Percentiles rank a stretch among this genome's conserved stretches.
Evolutionary conservation across 129 eudicot species (phyloP).

Genomic region (Lactuca sativa): DNA sequence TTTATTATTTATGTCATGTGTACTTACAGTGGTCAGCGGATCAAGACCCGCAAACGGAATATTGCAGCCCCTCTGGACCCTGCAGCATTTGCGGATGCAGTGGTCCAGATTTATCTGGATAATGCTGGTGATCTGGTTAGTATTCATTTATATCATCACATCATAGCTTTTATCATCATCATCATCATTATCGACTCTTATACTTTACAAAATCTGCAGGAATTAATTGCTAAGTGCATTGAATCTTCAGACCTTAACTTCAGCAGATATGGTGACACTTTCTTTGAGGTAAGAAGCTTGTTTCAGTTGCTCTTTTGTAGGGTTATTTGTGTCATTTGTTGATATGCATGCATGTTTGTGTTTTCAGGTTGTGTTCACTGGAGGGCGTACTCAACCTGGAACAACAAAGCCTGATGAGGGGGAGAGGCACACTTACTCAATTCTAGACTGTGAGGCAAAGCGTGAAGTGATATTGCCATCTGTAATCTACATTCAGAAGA

Average conservation of each 20-base stretch:
- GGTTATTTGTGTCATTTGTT: neutral
- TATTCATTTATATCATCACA: neutral
- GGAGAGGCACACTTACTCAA: slow-evolving; percentile 81
- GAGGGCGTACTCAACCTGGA: slow-evolving; percentile 97
- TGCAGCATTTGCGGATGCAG: slow-evolving; percentile 99
- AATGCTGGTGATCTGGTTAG: slow-evolving; percentile 99
- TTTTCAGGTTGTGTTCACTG: slow-evolving; percentile 83
- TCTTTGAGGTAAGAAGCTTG: slow-evolving; percentile 69
- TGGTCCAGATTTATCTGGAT: slow-evolving; percentile 99
- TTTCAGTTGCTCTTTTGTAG: neutral
- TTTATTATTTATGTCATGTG: neutral
- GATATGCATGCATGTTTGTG: neutral
- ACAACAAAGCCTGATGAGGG: slow-evolving; percentile 97
- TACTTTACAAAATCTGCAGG: slow-evolving; percentile 43
- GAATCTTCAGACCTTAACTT: slow-evolving; percentile 95
- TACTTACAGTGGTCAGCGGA: slow-evolving; percentile 97
- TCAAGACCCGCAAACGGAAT: slow-evolving; percentile 99
- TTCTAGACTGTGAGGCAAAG: slow-evolving; percentile 74
- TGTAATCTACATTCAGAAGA: slow-evolving; percentile 89
- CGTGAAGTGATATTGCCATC: slow-evolving; percentile 89
- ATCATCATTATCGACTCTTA: neutral
- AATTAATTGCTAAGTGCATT: slow-evolving; percentile 91
- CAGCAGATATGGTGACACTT: slow-evolving; percentile 98
- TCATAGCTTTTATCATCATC: neutral
- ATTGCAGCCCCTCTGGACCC: slow-evolving; percentile 99